A percentile compares a stretch with the other conserved stretches of the same genome.
These are phyloP conservation scores for Coccomyxa sp. DNA, from an alignment of 139 green algal genomes.

Conservation along the genomic window DNA sequence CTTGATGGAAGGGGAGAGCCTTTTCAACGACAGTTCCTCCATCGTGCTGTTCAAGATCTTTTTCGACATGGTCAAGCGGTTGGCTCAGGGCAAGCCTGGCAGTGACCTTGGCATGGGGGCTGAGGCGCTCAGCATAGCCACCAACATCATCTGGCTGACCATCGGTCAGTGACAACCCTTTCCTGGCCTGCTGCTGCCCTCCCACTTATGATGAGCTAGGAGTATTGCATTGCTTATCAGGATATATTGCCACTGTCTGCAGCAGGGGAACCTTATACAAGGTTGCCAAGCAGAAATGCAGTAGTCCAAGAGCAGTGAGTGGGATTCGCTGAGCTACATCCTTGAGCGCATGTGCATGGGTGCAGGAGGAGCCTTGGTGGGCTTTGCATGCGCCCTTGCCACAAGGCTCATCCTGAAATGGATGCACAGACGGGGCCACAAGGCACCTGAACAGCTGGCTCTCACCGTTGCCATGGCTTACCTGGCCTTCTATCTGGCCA, in stretches of 20 bases:
- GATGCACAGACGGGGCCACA: conserved; percentile 24
- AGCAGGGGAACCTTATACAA: too few species aligned
- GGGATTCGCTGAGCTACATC: too few species aligned
- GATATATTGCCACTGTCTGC: too few species aligned
- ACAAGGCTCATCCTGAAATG: conserved; percentile 36
- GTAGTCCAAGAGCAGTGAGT: too few species aligned
- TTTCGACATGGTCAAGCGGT: conserved; percentile 37
- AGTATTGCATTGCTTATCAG: too few species aligned
- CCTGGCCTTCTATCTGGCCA: conserved; percentile 73
- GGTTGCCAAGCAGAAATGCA: too few species aligned
- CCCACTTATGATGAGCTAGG: not conserved
- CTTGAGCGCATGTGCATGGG: too few species aligned
- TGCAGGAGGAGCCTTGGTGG: conserved; percentile 45
- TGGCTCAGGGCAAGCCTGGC: not conserved
- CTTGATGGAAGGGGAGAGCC: conserved; percentile 76
- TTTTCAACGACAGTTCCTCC: conserved; percentile 63
- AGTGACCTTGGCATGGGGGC: not conserved
- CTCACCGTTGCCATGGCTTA: conserved; percentile 71
- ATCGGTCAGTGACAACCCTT: not conserved
- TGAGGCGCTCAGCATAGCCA: conserved; percentile 7
- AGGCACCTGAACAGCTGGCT: conserved; percentile 47
- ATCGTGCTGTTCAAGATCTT: conserved; percentile 84
- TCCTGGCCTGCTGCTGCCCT: too few species aligned
- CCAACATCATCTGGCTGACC: conserved; percentile 36
- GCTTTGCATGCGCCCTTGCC: conserved; percentile 32